Percentiles rank a stretch among this genome's conserved stretches.
phyloP scores from a whole-genome alignment of 169 alveolate species.

The Perkinsus olseni region DNA sequence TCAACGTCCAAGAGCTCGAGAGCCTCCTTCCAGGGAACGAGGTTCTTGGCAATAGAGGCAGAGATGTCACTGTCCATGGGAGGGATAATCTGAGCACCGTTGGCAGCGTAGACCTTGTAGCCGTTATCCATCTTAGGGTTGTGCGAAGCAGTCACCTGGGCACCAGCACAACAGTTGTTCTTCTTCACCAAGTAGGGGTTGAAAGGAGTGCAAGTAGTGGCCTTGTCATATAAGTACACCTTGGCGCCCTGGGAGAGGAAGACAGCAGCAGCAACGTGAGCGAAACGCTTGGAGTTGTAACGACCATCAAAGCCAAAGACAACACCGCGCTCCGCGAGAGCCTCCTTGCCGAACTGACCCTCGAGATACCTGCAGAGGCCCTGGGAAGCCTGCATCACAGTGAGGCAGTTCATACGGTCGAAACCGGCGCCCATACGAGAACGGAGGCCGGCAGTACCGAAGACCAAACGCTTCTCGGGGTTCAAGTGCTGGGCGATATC shows the following conservation, averaged over 20 bases:
- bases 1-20: constrained; percentile 31
- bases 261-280: constrained; percentile 67
- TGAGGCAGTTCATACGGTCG: constrained; percentile 59
- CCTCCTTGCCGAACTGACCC: constrained; percentile 44
- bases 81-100: constrained; percentile 64
- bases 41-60: constrained; percentile 38
- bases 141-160: constrained; percentile 73
- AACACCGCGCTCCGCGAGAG: constrained; percentile 49
- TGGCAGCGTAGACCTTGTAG: constrained; percentile 58
- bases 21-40: constrained; percentile 41
- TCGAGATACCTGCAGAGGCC: constrained; percentile 58
- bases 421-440: constrained; percentile 65
- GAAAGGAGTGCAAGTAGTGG: constrained; percentile 58
- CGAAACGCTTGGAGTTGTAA: constrained; percentile 59
- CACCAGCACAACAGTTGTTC: constrained; percentile 51
- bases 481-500: not conserved
- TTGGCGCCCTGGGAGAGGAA: constrained; percentile 51
- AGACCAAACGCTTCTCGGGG: constrained; percentile 24
- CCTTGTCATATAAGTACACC: constrained; percentile 42
- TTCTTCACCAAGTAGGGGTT: constrained; percentile 54
- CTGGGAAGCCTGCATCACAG: constrained; percentile 64
- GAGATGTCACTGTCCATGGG: constrained; percentile 52
- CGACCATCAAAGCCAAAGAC: constrained; percentile 68
- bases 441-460: constrained; percentile 67
- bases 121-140: constrained; percentile 69